These are phyloP conservation scores for Pisolithus microcarpus DNA, from an alignment of 768 basidiomycete species.

Conservation along the genomic window DNA sequence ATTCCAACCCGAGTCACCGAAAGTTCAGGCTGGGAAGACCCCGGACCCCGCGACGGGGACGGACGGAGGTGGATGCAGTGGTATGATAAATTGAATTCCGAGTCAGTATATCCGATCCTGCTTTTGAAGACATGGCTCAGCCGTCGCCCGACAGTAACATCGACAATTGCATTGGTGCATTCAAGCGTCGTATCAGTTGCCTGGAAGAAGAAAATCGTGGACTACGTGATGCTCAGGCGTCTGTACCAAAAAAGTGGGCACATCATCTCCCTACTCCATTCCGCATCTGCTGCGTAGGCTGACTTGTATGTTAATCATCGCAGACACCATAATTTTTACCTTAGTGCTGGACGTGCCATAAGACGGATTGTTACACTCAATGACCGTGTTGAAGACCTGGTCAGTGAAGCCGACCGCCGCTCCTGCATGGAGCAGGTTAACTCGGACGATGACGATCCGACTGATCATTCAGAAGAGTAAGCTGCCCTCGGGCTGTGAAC, in stretches of 20 bases:
- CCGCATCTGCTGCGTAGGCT: too few relatives aligned
- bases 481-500: background rate
- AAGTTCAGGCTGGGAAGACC: too few relatives aligned
- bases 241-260: too few relatives aligned
- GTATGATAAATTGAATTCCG: background rate
- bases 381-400: constrained; percentile 5
- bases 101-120: background rate
- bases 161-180: background rate
- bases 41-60: too few relatives aligned
- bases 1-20: too few relatives aligned
- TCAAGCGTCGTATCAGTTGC: background rate
- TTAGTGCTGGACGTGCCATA: background rate
- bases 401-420: too few relatives aligned
- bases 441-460: background rate
- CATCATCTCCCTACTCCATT: background rate
- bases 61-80: too few relatives aligned
- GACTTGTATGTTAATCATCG: background rate
- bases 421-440: too few relatives aligned
- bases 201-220: background rate
- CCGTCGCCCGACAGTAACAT: background rate
- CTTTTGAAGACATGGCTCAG: background rate
- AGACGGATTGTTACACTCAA: constrained; percentile 1
- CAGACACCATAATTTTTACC: background rate
- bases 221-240: background rate
- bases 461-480: background rate